phyloP scores from a whole-genome alignment of 140 eudicot genomes.

The Flaveria floridana region DNA sequence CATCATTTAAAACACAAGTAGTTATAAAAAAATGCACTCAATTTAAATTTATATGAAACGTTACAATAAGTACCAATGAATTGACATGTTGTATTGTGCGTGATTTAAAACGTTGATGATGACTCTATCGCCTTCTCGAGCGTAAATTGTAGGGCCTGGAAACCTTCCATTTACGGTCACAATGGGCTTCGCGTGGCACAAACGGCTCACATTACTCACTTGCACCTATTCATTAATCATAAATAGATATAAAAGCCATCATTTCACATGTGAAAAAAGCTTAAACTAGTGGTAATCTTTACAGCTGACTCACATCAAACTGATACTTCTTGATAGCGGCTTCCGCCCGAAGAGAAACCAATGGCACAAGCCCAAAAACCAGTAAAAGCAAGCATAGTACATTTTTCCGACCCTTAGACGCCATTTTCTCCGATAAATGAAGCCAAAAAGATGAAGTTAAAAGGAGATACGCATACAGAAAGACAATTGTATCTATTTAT shows the following conservation, averaged over 20 bases:
- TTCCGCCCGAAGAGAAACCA: conserved; percentile 10
- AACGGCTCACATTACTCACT: conserved; percentile 65
- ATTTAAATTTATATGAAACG: neutral
- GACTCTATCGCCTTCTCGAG: conserved; percentile 67
- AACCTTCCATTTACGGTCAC: conserved; percentile 73
- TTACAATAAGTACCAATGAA: conserved; percentile 60
- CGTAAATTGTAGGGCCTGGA: conserved; percentile 83
- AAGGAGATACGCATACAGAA: conserved; percentile 16
- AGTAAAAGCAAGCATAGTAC: neutral
- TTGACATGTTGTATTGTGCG: conserved; percentile 79
- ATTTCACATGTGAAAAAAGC: neutral
- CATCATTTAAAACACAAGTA: too few species aligned
- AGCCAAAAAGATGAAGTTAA: conserved; percentile 9
- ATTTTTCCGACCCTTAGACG: conserved; percentile 12
- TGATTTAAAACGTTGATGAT: conserved; percentile 62
- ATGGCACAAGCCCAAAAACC: conserved; percentile 19
- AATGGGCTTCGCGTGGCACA: conserved; percentile 77
- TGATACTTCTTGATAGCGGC: conserved; percentile 33
- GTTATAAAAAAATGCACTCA: neutral
- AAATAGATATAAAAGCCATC: too few species aligned
- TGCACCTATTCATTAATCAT: conserved; percentile 41
- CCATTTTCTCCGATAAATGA: conserved; percentile 32
- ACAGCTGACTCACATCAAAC: conserved; percentile 25
- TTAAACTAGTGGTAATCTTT: too few species aligned
- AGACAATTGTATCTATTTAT: conserved; percentile 7